Conservation (phyloP, 495 filamentous ascomycete genomes). For the Trichoderma gamsii region DNA sequence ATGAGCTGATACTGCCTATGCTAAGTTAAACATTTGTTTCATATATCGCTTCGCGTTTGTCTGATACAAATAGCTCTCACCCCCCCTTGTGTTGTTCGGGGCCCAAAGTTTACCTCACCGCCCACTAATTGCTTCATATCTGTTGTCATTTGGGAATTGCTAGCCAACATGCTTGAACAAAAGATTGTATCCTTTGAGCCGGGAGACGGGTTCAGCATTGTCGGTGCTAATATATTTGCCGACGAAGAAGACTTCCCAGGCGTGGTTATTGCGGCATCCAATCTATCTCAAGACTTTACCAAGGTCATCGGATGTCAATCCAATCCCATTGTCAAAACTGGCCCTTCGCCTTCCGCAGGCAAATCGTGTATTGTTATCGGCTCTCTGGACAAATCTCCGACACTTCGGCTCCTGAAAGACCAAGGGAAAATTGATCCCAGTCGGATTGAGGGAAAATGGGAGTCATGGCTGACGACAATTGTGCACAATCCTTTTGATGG, state of each 20-base stretch:
- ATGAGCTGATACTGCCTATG: neutral
- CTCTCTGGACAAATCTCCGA: slow-evolving; percentile 55
- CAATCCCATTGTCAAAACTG: slow-evolving; percentile 27
- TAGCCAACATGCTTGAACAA: slow-evolving; percentile 3
- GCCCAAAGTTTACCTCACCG: neutral
- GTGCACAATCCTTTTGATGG: slow-evolving; percentile 54
- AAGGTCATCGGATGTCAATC: slow-evolving; percentile 46
- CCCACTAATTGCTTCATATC: neutral
- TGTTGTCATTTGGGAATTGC: neutral
- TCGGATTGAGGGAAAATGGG: slow-evolving; percentile 57
- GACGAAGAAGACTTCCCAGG: slow-evolving; percentile 53
- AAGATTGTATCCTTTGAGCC: slow-evolving; percentile 1
- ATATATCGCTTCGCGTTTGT: neutral
- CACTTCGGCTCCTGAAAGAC: slow-evolving; percentile 52
- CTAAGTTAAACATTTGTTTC: neutral
- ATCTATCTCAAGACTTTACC: slow-evolving; percentile 66
- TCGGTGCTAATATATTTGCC: slow-evolving; percentile 1
- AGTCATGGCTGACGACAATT: slow-evolving; percentile 57
- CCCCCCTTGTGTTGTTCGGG: neutral
- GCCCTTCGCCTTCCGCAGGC: slow-evolving; percentile 20
- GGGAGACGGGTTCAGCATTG: slow-evolving; percentile 5
- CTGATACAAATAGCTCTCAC: neutral
- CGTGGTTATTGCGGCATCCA: slow-evolving; percentile 59
- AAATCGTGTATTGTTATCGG: slow-evolving; percentile 54
- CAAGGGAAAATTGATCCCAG: slow-evolving; percentile 51